Percentiles rank a stretch among this genome's conserved stretches.
Conservation (phyloP, 2,329 filamentous ascomycete species). For the Ascochyta viciae-villosae region DNA sequence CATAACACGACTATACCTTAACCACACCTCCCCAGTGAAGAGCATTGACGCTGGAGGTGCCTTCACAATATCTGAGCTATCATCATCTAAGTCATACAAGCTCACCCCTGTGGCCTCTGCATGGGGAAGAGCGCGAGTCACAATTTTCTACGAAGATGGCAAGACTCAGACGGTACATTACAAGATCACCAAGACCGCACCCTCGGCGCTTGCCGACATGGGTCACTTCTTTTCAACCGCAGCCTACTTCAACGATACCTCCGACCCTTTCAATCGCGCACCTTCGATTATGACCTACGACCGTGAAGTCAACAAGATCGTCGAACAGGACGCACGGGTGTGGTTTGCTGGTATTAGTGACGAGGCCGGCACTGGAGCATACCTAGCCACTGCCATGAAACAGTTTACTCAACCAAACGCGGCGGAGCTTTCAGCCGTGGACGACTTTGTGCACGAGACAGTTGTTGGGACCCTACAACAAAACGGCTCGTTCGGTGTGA, state of each 20-base stretch:
- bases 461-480: conserved; percentile 57
- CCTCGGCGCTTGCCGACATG: conserved; percentile 55
- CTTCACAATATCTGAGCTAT: conserved; percentile 44
- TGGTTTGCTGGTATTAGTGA: conserved; percentile 69
- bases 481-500: conserved; percentile 55
- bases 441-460: conserved; percentile 61
- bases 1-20: conserved; percentile 56
- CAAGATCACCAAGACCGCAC: conserved; percentile 58
- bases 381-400: conserved; percentile 63
- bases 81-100: conserved; percentile 47
- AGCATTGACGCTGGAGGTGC: conserved; percentile 50
- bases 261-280: conserved; percentile 62
- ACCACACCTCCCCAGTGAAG: conserved; percentile 50
- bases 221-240: conserved; percentile 63
- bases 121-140: conserved; percentile 61
- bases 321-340: conserved; percentile 57
- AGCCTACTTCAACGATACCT: conserved; percentile 60
- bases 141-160: conserved; percentile 57
- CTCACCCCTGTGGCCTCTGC: conserved; percentile 53
- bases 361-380: conserved; percentile 65
- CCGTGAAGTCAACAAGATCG: conserved; percentile 39
- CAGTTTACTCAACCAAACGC: conserved; percentile 59
- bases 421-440: conserved; percentile 60
- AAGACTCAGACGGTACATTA: conserved; percentile 64
- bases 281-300: conserved; percentile 67